These are phyloP conservation scores for Pseudogymnoascus sp. DNA, from an alignment of 2,329 filamentous ascomycete genomes.

Conservation along the genomic window DNA sequence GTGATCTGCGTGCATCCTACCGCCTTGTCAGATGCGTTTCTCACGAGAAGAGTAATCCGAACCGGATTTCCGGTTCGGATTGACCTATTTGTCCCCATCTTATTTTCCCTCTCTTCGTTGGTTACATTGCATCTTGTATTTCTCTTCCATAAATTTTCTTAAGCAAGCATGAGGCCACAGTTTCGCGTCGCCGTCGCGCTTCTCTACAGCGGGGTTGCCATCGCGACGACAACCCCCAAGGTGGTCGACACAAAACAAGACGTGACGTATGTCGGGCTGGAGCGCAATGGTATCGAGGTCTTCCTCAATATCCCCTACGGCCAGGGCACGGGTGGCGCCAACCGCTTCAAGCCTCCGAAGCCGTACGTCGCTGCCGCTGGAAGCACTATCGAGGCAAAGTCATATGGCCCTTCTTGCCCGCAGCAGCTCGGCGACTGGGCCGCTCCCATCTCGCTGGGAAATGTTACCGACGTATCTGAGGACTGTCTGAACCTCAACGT, in stretches of 20 bases:
- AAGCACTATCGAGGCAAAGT: slow-evolving; percentile 32
- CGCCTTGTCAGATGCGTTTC: neutral
- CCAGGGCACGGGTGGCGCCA: slow-evolving; percentile 37
- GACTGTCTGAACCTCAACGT: slow-evolving; percentile 57
- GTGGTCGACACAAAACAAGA: slow-evolving; percentile 20
- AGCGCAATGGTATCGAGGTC: slow-evolving; percentile 38
- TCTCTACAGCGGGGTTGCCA: neutral
- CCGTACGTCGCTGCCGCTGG: slow-evolving; percentile 29
- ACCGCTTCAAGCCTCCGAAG: slow-evolving; percentile 41
- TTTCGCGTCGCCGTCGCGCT: neutral
- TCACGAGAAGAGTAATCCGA: neutral
- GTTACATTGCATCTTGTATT: neutral
- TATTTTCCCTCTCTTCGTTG: neutral
- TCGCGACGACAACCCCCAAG: neutral
- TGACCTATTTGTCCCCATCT: neutral
- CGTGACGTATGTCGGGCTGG: slow-evolving; percentile 37
- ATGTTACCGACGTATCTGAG: slow-evolving; percentile 40
- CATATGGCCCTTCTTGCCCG: slow-evolving; percentile 39
- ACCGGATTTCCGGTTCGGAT: neutral
- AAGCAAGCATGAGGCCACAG: neutral
- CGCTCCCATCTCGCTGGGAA: slow-evolving; percentile 29
- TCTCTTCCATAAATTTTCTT: neutral
- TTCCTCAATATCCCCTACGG: slow-evolving; percentile 43
- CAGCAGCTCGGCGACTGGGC: slow-evolving; percentile 31
- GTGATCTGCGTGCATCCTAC: slow-evolving; percentile 1